These are phyloP conservation scores for Plenodomus tracheiphilus DNA, from an alignment of 2,329 filamentous ascomycete genomes.

Conservation along the genomic window DNA sequence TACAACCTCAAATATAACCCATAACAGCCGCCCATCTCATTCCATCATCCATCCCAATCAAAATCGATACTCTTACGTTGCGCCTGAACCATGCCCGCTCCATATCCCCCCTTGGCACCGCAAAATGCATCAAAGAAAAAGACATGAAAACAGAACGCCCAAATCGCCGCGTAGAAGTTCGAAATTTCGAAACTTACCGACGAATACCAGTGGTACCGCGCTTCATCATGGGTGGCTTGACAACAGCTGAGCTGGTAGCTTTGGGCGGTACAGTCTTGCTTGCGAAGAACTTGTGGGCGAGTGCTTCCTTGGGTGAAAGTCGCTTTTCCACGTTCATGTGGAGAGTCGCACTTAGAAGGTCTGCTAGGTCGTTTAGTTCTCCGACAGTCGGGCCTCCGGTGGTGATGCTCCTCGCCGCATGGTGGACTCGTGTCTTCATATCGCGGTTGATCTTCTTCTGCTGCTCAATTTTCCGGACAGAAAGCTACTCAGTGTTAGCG, in stretches of 20 bases:
- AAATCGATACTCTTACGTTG: too few relatives aligned
- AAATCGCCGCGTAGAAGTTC: neutral
- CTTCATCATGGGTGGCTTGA: conserved; percentile 32
- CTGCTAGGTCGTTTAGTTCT: conserved; percentile 81
- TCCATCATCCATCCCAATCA: neutral
- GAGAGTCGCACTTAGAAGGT: conserved; percentile 85
- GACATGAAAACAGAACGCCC: neutral
- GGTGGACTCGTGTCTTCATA: conserved; percentile 76
- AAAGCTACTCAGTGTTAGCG: conserved; percentile 55
- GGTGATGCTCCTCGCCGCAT: conserved; percentile 71
- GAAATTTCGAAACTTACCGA: conserved; percentile 10
- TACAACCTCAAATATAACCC: too few relatives aligned
- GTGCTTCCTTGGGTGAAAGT: conserved; percentile 80
- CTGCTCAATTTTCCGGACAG: conserved; percentile 67
- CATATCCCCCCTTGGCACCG: too few relatives aligned
- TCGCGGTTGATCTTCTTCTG: conserved; percentile 65
- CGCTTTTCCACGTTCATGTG: conserved; percentile 91
- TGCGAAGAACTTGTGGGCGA: conserved; percentile 87
- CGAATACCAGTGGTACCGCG: conserved; percentile 18
- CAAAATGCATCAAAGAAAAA: too few relatives aligned
- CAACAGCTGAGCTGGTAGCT: conserved; percentile 26
- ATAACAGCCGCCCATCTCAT: too few relatives aligned
- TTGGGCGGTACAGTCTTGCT: conserved; percentile 25
- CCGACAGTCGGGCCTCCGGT: conserved; percentile 66
- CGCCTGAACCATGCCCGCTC: too few relatives aligned